Evolutionary conservation across 495 filamentous ascomycete species (phyloP).

Genomic region (Penicillium soppii): DNA sequence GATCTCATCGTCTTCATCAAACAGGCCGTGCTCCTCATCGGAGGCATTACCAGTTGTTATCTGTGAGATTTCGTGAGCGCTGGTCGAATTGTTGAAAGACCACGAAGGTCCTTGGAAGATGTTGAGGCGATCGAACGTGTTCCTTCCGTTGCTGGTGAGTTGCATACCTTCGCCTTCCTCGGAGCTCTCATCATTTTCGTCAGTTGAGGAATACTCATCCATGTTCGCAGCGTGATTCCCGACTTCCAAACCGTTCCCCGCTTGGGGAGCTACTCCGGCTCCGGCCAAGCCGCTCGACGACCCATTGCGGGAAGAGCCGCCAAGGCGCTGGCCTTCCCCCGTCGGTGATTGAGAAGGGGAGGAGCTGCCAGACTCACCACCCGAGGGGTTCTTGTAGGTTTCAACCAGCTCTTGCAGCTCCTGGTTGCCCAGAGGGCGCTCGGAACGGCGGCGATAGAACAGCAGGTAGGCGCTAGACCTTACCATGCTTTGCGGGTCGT

Average conservation of each 20-base stretch:
- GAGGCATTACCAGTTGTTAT: conserved; percentile 30
- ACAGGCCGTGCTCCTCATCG: conserved; percentile 31
- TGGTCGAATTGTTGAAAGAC: conserved; percentile 34
- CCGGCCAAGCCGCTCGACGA: conserved; percentile 78
- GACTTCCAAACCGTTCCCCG: conserved; percentile 54
- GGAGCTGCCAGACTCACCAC: conserved; percentile 39
- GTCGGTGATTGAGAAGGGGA: conserved; percentile 48
- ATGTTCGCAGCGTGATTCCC: conserved; percentile 34
- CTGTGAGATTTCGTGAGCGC: conserved; percentile 36
- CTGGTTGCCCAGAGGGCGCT: conserved; percentile 70
- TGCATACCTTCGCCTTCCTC: conserved; percentile 33
- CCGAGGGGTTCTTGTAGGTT: conserved; percentile 40
- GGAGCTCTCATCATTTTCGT: conserved; percentile 2
- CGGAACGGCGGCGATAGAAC: conserved; percentile 89
- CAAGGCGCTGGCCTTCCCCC: conserved; percentile 86
- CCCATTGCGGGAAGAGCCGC: conserved; percentile 80
- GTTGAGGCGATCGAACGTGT: conserved; percentile 21
- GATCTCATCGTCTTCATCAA: conserved; percentile 31
- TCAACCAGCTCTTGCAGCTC: conserved; percentile 68
- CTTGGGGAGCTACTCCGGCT: conserved; percentile 73
- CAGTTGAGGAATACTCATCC: conserved; percentile 8
- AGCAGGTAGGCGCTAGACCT: conserved; percentile 81
- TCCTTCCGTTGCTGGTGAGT: conserved; percentile 19
- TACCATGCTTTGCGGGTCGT: conserved; percentile 55
- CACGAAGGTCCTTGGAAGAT: conserved; percentile 30